phyloP scores from a whole-genome alignment of 2,329 filamentous ascomycete genomes.

The Monosporascus ibericus region DNA sequence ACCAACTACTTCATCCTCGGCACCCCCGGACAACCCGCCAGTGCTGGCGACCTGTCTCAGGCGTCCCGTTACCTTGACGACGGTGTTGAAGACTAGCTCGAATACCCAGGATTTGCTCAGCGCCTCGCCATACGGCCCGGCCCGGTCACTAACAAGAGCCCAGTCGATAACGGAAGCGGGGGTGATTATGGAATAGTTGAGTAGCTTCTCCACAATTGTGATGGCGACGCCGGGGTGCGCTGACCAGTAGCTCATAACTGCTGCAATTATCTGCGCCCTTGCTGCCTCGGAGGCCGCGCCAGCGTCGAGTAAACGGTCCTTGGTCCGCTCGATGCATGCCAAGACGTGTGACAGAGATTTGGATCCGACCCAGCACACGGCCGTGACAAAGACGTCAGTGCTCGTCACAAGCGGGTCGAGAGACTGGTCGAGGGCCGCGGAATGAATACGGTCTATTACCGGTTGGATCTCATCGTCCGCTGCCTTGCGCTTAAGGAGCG shows the following conservation, averaged over 20 bases:
- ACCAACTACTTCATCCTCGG: conserved; percentile 57
- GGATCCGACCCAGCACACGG: conserved; percentile 86
- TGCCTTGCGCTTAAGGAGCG: conserved; percentile 77
- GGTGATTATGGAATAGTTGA: conserved; percentile 93
- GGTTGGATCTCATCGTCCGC: conserved; percentile 80
- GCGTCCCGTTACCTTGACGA: conserved; percentile 82
- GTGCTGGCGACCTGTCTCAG: conserved; percentile 72
- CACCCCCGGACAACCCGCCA: conserved; percentile 46
- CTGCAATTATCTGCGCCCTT: conserved; percentile 80
- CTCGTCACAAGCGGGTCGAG: conserved; percentile 79
- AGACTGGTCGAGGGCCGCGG: conserved; percentile 63
- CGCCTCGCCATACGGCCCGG: conserved; percentile 51
- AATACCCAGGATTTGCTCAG: conserved; percentile 74
- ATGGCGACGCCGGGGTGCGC: conserved; percentile 88
- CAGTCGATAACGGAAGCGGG: conserved; percentile 83
- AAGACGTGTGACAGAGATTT: conserved; percentile 96
- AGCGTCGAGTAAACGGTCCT: conserved; percentile 77
- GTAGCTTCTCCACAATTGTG: conserved; percentile 89
- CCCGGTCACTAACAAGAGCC: conserved; percentile 61
- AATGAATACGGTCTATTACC: conserved; percentile 73
- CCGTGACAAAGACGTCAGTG: conserved; percentile 89
- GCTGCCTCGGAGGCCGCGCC: conserved; percentile 69
- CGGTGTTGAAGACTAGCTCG: conserved; percentile 84
- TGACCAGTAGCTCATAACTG: conserved; percentile 88
- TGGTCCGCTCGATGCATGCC: conserved; percentile 91